phyloP scores from a whole-genome alignment of 2,329 filamentous ascomycete genomes.

The Escovopsis sp. region DNA sequence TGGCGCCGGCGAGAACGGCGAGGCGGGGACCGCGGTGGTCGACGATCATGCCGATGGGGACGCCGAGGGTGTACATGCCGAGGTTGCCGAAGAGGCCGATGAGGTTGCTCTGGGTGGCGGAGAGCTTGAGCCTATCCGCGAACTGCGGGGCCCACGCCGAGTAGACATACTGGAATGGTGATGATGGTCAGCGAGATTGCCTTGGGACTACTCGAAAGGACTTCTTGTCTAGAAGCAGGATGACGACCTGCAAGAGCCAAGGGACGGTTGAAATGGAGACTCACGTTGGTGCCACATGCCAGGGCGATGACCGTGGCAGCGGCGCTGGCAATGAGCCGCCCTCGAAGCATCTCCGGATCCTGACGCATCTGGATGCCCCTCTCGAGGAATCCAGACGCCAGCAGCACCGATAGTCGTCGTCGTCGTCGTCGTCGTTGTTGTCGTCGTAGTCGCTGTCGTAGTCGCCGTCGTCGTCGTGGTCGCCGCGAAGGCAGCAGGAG shows the following conservation, averaged over 20 bases:
- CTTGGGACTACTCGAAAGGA: no score
- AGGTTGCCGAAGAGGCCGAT: slow-evolving; percentile 77
- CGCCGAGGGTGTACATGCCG: slow-evolving; percentile 85
- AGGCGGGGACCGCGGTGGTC: slow-evolving; percentile 69
- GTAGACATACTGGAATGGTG: slow-evolving; percentile 66
- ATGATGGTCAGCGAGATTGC: slow-evolving; percentile 3
- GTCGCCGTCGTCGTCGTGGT: not conserved
- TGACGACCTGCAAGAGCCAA: not conserved
- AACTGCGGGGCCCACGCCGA: slow-evolving; percentile 97
- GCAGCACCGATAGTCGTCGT: no score
- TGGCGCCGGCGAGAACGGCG: slow-evolving; percentile 58
- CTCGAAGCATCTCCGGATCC: slow-evolving; percentile 3
- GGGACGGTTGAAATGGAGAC: slow-evolving; percentile 10
- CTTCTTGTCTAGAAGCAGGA: no score
- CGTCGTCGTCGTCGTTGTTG: no score
- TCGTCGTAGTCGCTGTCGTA: not conserved
- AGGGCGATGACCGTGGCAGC: slow-evolving; percentile 74
- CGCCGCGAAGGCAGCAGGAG: no score
- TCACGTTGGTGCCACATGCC: slow-evolving; percentile 84
- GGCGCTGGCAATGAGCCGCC: slow-evolving; percentile 63
- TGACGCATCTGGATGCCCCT: slow-evolving; percentile 3
- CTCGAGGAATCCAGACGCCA: no score
- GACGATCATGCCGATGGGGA: slow-evolving; percentile 77
- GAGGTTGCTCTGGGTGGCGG: slow-evolving; percentile 84
- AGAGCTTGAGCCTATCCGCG: slow-evolving; percentile 69